Evolutionary conservation across 805 yeast genomes (phyloP), one percentile per base, ranked within the genome.

Genomic region (Sugiyamaella valdiviana): DNA sequence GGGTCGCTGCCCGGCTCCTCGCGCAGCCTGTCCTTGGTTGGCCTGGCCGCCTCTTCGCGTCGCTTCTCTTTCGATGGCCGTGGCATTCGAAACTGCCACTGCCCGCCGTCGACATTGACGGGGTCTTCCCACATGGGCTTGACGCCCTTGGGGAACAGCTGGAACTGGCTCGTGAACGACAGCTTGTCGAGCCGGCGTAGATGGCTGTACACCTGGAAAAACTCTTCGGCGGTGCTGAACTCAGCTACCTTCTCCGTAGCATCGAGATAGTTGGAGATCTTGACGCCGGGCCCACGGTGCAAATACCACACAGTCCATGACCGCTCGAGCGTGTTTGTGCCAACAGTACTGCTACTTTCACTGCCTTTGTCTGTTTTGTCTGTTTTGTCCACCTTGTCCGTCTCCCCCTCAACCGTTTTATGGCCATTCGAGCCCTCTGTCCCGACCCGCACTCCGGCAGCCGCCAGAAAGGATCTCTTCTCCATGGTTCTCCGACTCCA

Each of bases 151-250:
- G 79, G 78, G 65, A 81, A 81, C 7, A 81, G 62, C 51, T 78
- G 75, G 47, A 75, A 68, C 59, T 80, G 83, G 21, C 79, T 69
- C 36, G 59, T 58, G 42, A 57, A 55, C 7, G 60, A 56, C 29
- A 61, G 51, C 40, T 51, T 48, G 48, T 58, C 56, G 15, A 59
- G 46, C 9, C 57, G 53, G 6, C 53, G 42, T 44, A 61, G 45
- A 37, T 93, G 86, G 64, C 87, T 85, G 72, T 80, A 85, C 56
- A 90, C 79, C n/a, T 95, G 95, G 97, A 97, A 90, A 70, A 90
- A 90, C 67, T 89, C 96, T 72, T 90, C 97, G 44, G 89, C 96
- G 17, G 95, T 82, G 49, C 80, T 77, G 64, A 90, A 89, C 17
- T 89, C 78, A 60, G 85, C 86, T 45, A 89, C 90, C 41, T 95